A percentile compares a stretch with the other conserved stretches of the same genome.
Evolutionary conservation across 768 basidiomycete species (phyloP).

Genomic region (Russula vinacea): DNA sequence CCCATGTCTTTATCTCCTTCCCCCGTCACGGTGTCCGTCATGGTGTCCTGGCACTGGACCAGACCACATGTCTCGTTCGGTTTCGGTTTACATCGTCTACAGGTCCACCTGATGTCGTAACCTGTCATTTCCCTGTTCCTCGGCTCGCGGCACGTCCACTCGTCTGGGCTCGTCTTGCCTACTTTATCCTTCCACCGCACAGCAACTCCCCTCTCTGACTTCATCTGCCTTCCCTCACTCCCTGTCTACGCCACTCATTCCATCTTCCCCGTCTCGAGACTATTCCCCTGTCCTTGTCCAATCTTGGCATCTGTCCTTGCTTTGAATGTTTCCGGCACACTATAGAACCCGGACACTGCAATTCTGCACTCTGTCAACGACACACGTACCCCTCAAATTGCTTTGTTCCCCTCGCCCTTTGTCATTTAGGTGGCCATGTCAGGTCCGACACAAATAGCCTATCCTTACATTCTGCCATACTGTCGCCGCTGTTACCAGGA

Average conservation of each 20-base stretch:
- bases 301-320: constrained; percentile 13
- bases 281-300: constrained; percentile 11
- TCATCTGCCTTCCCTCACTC: constrained; percentile 13
- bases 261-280: constrained; percentile 12
- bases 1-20: constrained; percentile 28
- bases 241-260: constrained; percentile 12
- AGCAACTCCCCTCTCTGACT: background rate
- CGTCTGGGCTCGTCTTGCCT: constrained; percentile 18
- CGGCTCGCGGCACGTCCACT: constrained; percentile 18
- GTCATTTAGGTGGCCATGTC: constrained; percentile 21
- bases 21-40: constrained; percentile 22
- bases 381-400: constrained; percentile 15
- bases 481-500: constrained; percentile 21
- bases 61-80: constrained; percentile 24
- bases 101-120: constrained; percentile 24
- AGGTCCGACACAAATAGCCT: constrained; percentile 26
- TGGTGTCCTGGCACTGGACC: constrained; percentile 16
- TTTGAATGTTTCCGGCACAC: constrained; percentile 18
- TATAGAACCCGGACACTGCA: constrained; percentile 8
- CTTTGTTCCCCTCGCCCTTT: constrained; percentile 17
- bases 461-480: constrained; percentile 23
- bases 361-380: constrained; percentile 3
- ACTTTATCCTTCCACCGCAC: constrained; percentile 11
- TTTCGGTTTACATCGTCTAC: constrained; percentile 16
- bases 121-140: constrained; percentile 25